Base-by-base conservation (phyloP, 805 yeast genomes). In the Yarrowia sp. region DNA sequence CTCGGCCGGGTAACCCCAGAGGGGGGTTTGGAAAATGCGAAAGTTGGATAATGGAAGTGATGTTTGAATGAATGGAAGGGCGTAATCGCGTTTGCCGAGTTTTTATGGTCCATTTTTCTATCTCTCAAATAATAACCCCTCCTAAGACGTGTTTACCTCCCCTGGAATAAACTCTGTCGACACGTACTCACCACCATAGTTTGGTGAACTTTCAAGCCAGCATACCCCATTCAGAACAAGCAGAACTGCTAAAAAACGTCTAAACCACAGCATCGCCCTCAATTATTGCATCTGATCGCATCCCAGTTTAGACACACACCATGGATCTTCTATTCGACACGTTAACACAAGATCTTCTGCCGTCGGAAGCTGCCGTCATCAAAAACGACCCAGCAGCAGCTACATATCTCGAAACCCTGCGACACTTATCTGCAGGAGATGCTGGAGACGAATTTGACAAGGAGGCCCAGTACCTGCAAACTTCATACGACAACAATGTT, bases 1-100 rank as follows among this genome's bases (percentile, higher is more conserved):
- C 47, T 28, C 45, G 61, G 61, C 47, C 47, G 61, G 61, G 61
- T 55, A 55, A 55, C 60, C 28, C 28, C 60, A 51, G 41, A 41
- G 44, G 41, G 41, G 8, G 17, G 31, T 17, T 6, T 15, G 15
- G 17, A 2, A 4, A n/a, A 4, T 13, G 53, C 10, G 2, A 32
- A 32, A 10, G 13, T 28, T n/a, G 36, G 10, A 17, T 8, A 2
- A 8, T 2, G 13, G 11, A 5, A 4, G 9, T 5, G 8, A 31
- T 28, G n/a, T 13, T 45, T 45, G 3, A 10, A 8, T 45, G 8
- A 14, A 28, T 44, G 28, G 5, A 22, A 22, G 5, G 3, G 5
- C 28, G 28, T 22, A 5, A 5, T 22, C 28, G 28, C 4, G 28
- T 22, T 22, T 22, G 28, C 28, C 28, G 28, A 22, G 28, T 3